Base-by-base conservation (phyloP, 345 rosid species). In the Brassica rapa region DNA sequence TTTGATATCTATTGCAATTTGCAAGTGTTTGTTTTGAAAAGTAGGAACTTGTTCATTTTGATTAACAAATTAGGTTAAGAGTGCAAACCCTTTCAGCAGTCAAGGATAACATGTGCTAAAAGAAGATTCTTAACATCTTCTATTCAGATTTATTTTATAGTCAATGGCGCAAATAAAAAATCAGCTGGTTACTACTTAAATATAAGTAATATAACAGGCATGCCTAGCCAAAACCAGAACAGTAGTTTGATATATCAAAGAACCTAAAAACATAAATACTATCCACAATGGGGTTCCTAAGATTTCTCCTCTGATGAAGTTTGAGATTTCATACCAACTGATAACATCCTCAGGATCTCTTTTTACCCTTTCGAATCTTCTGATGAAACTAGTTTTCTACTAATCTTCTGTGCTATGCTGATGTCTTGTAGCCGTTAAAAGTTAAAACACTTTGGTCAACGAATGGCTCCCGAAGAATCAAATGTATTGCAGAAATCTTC, bases 401-500 rank as follows among this genome's bases (percentile, higher is more conserved):
- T 51, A 27, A 27, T 6, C 66, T 24, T 60, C 8, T 24, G 35
- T 49, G 3, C 59, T 64, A 64, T 9, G 23, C 66, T 70, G 15
- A 25, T 39, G 81, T 29, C 66, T 65, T 69, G 15, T 49, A 49
- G 15, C 27, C 53, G 10, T 57, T 78, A 57, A 32, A 30, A 14
- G 27, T 56, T 23, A 72, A 32, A 29, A 11, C 55, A 33, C 24
- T 60, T 66, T 10, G 6, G 35, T 66, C 82, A 37, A 59, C 56
- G 77, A 60, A 78, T 55, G 61, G 62, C 32, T 56, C 79, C 66
- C 29, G 41, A 39, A 64, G 80, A 75, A 77, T 79, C 55, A 46
- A 86, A 85, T 68, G 64, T 79, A 80, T 83, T 73, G 53, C 85
- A 81, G 51, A 87, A 89, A 35, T 39, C 25, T 5, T 82, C 86